Conservation (phyloP, 306 rosid species). For the Vigna angularis region DNA sequence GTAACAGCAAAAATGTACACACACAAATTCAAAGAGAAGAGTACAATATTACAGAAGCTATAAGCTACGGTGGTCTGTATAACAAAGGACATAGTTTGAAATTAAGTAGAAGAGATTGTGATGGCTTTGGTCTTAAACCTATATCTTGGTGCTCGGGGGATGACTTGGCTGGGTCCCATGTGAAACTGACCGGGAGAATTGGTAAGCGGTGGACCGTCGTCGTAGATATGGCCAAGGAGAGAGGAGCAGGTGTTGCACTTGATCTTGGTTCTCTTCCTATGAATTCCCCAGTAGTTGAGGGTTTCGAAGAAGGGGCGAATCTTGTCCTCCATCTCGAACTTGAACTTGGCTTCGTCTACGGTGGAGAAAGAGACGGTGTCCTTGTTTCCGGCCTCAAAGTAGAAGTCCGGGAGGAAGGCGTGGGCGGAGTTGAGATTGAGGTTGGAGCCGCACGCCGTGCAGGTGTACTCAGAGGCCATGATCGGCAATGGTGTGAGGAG, state of each 20-base stretch:
- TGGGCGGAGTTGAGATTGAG: slow-evolving; percentile 63
- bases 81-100: background rate
- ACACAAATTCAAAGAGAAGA: background rate
- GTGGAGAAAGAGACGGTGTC: slow-evolving; percentile 73
- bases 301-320: slow-evolving; percentile 86
- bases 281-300: slow-evolving; percentile 87
- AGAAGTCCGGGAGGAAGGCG: slow-evolving; percentile 68
- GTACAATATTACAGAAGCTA: background rate
- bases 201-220: slow-evolving; percentile 85
- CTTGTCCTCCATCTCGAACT: slow-evolving; percentile 81
- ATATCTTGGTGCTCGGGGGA: slow-evolving; percentile 79
- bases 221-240: slow-evolving; percentile 76
- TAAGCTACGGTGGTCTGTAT: background rate
- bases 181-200: slow-evolving; percentile 75
- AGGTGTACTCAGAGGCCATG: slow-evolving; percentile 76
- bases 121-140: slow-evolving; percentile 86
- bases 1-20: background rate
- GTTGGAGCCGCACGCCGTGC: slow-evolving; percentile 67
- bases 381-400: slow-evolving; percentile 94
- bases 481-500: background rate
- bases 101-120: slow-evolving; percentile 52
- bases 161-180: slow-evolving; percentile 94
- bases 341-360: slow-evolving; percentile 71
- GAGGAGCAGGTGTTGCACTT: slow-evolving; percentile 61
- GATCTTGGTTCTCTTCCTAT: slow-evolving; percentile 86